phyloP scores from a whole-genome alignment of 352 stramenopile species.

The Saprolegnia parasitica region DNA sequence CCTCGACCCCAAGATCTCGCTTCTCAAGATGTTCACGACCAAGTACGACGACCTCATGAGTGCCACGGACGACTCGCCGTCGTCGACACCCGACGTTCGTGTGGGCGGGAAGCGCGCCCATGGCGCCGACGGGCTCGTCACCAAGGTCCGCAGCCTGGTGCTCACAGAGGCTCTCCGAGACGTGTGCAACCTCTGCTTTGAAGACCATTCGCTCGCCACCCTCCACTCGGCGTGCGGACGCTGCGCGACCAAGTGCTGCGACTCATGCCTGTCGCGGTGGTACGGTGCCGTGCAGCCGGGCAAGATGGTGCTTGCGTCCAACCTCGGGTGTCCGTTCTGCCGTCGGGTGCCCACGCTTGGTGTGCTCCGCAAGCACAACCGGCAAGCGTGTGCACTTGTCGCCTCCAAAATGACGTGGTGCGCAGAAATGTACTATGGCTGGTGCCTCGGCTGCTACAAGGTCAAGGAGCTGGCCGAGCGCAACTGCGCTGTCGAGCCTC shows the following conservation, averaged over 20 bases:
- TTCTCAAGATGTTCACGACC: slow-evolving; percentile 25
- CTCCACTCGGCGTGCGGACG: slow-evolving; percentile 22
- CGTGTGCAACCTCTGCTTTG: slow-evolving; percentile 28
- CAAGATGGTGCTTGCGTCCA: neutral
- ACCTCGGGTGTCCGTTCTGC: slow-evolving; percentile 25
- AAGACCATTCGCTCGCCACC: slow-evolving; percentile 1
- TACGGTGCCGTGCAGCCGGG: slow-evolving; percentile 8
- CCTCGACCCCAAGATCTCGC: slow-evolving; percentile 1
- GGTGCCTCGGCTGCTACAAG: slow-evolving; percentile 20
- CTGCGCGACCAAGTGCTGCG: slow-evolving; percentile 9
- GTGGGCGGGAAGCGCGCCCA: too few relatives aligned
- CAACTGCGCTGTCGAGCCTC: neutral
- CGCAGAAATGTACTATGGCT: slow-evolving; percentile 20
- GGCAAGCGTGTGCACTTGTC: neutral
- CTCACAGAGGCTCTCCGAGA: neutral
- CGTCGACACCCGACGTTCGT: too few relatives aligned
- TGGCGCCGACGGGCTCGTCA: too few relatives aligned
- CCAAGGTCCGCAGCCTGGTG: too few relatives aligned
- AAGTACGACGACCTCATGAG: slow-evolving; percentile 8
- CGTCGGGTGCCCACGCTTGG: neutral
- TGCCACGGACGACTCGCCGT: too few relatives aligned
- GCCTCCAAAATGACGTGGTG: neutral
- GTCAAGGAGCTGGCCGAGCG: slow-evolving; percentile 18
- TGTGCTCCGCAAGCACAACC: slow-evolving; percentile 16
- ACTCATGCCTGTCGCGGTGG: neutral